A percentile compares a stretch with the other conserved stretches of the same genome.
Conservation (phyloP, 805 yeast species). For the Lachancea mirantina region DNA sequence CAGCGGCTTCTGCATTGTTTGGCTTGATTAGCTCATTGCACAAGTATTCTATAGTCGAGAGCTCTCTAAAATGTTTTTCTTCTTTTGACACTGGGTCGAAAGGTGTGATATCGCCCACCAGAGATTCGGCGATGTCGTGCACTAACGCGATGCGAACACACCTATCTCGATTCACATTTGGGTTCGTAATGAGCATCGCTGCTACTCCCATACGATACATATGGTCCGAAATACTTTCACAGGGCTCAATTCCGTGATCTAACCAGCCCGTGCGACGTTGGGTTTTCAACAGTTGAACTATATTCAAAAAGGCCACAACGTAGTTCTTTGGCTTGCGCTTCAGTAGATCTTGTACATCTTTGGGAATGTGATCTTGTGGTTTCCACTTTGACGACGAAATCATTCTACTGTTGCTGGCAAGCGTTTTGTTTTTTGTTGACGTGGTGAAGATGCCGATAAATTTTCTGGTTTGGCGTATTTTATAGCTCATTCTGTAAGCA, state of each 20-base stretch:
- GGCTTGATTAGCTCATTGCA: constrained; percentile 49
- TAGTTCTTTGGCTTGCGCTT: constrained; percentile 34
- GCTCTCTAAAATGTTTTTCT: constrained; percentile 82
- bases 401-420: background rate
- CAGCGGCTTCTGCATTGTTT: constrained; percentile 56
- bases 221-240: constrained; percentile 80
- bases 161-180: constrained; percentile 50
- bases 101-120: constrained; percentile 95
- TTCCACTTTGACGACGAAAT: constrained; percentile 34
- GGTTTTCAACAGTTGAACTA: constrained; percentile 63
- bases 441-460: background rate
- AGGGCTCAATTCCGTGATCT: constrained; percentile 42
- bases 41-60: constrained; percentile 60
- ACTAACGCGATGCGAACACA: constrained; percentile 82
- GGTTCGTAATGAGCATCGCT: constrained; percentile 54
- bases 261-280: constrained; percentile 94
- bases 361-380: constrained; percentile 40
- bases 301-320: constrained; percentile 53
- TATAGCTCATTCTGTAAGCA: too few species aligned
- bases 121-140: constrained; percentile 90
- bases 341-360: constrained; percentile 30
- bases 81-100: constrained; percentile 60
- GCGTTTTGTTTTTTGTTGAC: background rate
- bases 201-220: constrained; percentile 91
- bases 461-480: too few species aligned